These are phyloP conservation scores for Suhomyces choctaworum DNA, from an alignment of 1,139 yeast species.

Conservation along the genomic window DNA sequence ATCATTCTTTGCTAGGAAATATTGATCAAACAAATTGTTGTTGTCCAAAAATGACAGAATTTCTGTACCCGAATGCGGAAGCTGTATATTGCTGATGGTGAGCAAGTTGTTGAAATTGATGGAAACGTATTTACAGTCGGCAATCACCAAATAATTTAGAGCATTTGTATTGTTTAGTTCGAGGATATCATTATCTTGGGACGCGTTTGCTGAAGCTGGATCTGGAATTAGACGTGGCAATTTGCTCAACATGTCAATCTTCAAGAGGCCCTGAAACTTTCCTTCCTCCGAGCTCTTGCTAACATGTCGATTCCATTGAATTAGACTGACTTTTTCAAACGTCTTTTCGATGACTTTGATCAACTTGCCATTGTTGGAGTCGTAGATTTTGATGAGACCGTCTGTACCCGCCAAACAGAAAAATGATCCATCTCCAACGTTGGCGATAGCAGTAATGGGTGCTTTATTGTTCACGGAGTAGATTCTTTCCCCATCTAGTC, in stretches of 20 bases:
- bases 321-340: slow-evolving; percentile 23
- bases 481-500: slow-evolving; percentile 57
- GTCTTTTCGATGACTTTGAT: slow-evolving; percentile 25
- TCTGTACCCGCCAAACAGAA: slow-evolving; percentile 51
- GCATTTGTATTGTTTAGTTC: slow-evolving; percentile 13
- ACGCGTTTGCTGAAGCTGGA: slow-evolving; percentile 7
- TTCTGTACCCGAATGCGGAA: slow-evolving; percentile 16
- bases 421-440: slow-evolving; percentile 39
- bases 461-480: slow-evolving; percentile 48
- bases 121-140: slow-evolving; percentile 26
- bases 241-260: slow-evolving; percentile 26
- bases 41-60: slow-evolving; percentile 21
- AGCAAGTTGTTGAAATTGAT: slow-evolving; percentile 36
- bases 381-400: slow-evolving; percentile 46
- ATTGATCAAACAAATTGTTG: slow-evolving; percentile 32
- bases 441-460: slow-evolving; percentile 34
- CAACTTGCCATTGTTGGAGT: slow-evolving; percentile 49
- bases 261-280: slow-evolving; percentile 22
- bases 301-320: slow-evolving; percentile 25
- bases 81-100: slow-evolving; percentile 24
- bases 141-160: slow-evolving; percentile 29
- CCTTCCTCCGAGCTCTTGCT: slow-evolving; percentile 1
- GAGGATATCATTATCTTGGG: slow-evolving; percentile 13
- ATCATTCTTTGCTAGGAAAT: slow-evolving; percentile 23
- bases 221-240: slow-evolving; percentile 27